Conservation (phyloP, 108 stramenopile species). For the Schizochytrium sp. region DNA sequence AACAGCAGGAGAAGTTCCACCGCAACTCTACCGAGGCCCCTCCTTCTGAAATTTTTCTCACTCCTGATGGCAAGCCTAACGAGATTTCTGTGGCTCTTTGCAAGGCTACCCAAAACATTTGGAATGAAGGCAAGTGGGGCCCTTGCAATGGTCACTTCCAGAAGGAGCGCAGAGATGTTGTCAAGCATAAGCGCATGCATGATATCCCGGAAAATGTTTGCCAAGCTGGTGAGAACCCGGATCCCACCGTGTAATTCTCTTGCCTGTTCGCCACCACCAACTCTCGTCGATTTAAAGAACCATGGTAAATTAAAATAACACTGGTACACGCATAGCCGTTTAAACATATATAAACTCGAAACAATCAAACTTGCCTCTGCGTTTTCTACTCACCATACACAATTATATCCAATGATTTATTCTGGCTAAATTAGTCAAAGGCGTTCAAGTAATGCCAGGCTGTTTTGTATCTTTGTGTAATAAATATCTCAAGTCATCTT, state of each 20-base stretch:
- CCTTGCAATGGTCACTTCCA: slow-evolving; percentile 54
- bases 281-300: too few species aligned
- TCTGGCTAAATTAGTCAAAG: too few species aligned
- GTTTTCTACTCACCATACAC: too few species aligned
- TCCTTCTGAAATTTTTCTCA: slow-evolving; percentile 1
- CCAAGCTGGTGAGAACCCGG: background rate
- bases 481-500: too few species aligned
- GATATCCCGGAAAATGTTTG: slow-evolving; percentile 10
- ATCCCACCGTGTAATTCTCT: background rate
- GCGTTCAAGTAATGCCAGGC: too few species aligned
- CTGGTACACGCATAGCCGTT: too few species aligned
- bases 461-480: too few species aligned
- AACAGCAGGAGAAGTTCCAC: slow-evolving; percentile 24
- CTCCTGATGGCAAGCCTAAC: slow-evolving; percentile 10
- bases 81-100: slow-evolving; percentile 22
- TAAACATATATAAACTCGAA: too few species aligned
- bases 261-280: too few species aligned
- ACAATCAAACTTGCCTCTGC: too few species aligned
- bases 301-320: too few species aligned
- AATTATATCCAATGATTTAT: too few species aligned
- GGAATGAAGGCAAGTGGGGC: slow-evolving; percentile 47
- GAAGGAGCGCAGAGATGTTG: slow-evolving; percentile 7
- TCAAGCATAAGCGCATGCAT: slow-evolving; percentile 13
- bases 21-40: background rate
- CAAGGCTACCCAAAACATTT: background rate